phyloP scores from a whole-genome alignment of 352 stramenopile species.

The Phytophthora megakarya region DNA sequence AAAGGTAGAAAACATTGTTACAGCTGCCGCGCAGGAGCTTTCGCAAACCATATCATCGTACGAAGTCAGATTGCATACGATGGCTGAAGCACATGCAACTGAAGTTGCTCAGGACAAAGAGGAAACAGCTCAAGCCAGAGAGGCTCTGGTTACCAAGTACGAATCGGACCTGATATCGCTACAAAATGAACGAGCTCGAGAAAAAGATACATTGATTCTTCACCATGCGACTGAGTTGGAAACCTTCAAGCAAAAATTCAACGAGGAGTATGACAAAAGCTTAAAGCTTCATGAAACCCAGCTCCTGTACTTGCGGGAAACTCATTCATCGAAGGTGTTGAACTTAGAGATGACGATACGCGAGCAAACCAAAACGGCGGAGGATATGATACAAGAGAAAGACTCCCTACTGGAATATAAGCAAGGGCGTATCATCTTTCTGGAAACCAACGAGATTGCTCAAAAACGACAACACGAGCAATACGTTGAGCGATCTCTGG shows the following conservation, averaged over 20 bases:
- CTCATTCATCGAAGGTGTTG: conserved; percentile 45
- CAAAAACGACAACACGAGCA: conserved; percentile 17
- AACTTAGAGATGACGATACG: conserved; percentile 50
- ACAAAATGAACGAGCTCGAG: conserved; percentile 27
- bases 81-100: conserved; percentile 18
- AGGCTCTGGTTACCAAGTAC: conserved; percentile 36
- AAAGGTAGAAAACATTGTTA: conserved; percentile 26
- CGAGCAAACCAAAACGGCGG: conserved; percentile 42
- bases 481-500: conserved; percentile 24
- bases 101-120: conserved; percentile 25
- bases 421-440: conserved; percentile 19
- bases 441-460: conserved; percentile 33
- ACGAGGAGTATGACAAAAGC: conserved; percentile 42
- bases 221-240: conserved; percentile 61
- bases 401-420: conserved; percentile 28
- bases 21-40: conserved; percentile 25
- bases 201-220: conserved; percentile 35
- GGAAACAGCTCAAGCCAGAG: conserved; percentile 15
- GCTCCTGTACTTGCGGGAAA: conserved; percentile 48
- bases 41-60: conserved; percentile 30
- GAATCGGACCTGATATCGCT: conserved; percentile 24
- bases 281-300: conserved; percentile 36
- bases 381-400: conserved; percentile 30
- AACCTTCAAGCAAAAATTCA: conserved; percentile 35
- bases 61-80: conserved; percentile 19